phyloP scores from a whole-genome alignment of 1,284 basidiomycete genomes.

The Sparassis latifolia region DNA sequence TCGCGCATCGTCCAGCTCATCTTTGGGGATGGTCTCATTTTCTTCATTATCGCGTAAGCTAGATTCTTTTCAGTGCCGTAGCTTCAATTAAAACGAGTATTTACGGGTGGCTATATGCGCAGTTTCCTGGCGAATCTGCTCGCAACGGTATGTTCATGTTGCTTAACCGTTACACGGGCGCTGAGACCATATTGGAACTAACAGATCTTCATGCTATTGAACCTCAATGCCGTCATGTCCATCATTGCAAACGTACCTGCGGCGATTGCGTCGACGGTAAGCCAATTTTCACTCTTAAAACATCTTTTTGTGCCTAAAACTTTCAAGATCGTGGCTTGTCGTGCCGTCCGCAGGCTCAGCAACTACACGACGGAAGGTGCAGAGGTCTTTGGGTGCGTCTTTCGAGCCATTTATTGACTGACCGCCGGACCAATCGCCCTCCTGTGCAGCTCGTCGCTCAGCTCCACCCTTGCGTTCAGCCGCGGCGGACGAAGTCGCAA shows the following conservation, averaged over 20 bases:
- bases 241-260: constrained; percentile 72
- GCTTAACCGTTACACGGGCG: not conserved
- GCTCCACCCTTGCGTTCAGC: constrained; percentile 31
- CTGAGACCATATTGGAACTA: not conserved
- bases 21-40: constrained; percentile 66
- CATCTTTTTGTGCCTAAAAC: not conserved
- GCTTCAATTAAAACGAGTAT: not conserved
- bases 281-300: constrained; percentile 12
- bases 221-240: constrained; percentile 69
- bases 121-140: constrained; percentile 63
- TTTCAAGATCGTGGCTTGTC: constrained; percentile 61
- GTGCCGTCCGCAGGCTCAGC: constrained; percentile 59
- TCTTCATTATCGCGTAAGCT: constrained; percentile 65
- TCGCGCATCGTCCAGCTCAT: constrained; percentile 59
- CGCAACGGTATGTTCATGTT: constrained; percentile 43
- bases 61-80: not conserved
- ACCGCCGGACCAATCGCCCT: not conserved
- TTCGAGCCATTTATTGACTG: constrained; percentile 7
- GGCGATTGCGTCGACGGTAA: constrained; percentile 58
- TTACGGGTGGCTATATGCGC: not conserved
- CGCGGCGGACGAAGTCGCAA: constrained; percentile 19
- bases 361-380: constrained; percentile 46
- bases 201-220: constrained; percentile 63
- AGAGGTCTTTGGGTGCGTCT: constrained; percentile 47
- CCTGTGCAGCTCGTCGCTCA: constrained; percentile 21